Conservation (phyloP, 2,329 filamentous ascomycete species). For the Colletotrichum plurivorum region DNA sequence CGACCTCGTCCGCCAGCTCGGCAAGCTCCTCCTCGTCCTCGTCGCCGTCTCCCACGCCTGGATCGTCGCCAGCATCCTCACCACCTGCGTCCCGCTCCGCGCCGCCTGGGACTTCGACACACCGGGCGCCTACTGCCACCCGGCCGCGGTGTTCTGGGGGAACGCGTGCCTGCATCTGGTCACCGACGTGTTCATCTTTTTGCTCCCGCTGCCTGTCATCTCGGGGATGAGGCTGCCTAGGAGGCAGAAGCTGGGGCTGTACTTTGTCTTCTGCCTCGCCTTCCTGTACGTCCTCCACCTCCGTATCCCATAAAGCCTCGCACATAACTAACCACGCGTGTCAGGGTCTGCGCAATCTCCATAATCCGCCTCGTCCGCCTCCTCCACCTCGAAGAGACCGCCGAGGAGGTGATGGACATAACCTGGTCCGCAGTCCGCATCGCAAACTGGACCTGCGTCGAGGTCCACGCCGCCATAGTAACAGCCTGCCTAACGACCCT, state of each 20-base stretch:
- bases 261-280: constrained; percentile 57
- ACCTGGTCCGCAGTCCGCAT: constrained; percentile 48
- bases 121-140: constrained; percentile 37
- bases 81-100: constrained; percentile 42
- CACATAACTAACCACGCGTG: constrained; percentile 4
- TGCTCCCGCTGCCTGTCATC: constrained; percentile 59
- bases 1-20: constrained; percentile 44
- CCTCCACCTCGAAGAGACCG: constrained; percentile 39
- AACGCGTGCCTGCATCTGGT: constrained; percentile 44
- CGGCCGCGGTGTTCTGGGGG: constrained; percentile 43
- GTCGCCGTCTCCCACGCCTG: constrained; percentile 42
- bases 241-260: constrained; percentile 56
- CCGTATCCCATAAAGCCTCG: constrained; percentile 6
- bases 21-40: constrained; percentile 41
- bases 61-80: constrained; percentile 43
- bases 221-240: constrained; percentile 57
- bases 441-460: constrained; percentile 52
- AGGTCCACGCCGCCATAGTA: constrained; percentile 53
- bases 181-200: constrained; percentile 46
- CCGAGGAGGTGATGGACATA: constrained; percentile 42
- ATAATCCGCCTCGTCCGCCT: constrained; percentile 49
- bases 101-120: constrained; percentile 39
- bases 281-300: constrained; percentile 48
- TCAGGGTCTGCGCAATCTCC: constrained; percentile 53
- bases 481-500: constrained; percentile 55